Percentiles rank a stretch among this genome's conserved stretches.
Conservation (phyloP, 768 basidiomycete genomes). For the Nidula microcarpa region DNA sequence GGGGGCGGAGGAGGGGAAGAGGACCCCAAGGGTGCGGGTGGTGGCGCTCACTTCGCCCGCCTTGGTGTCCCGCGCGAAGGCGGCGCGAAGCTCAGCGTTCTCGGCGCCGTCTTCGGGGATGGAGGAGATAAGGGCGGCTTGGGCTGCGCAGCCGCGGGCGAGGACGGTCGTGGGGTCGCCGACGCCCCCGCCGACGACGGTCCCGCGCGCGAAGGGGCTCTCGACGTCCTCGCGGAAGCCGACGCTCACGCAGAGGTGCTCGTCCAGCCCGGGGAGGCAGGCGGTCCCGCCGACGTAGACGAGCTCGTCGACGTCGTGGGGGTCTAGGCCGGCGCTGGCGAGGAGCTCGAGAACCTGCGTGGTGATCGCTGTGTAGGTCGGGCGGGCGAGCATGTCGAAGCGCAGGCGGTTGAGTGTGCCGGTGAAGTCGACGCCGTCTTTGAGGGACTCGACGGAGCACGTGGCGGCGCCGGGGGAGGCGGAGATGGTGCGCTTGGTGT, state of each 20-base stretch:
- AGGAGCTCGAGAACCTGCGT: slow-evolving; percentile 51
- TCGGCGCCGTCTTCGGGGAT: slow-evolving; percentile 48
- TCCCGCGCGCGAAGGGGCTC: slow-evolving; percentile 65
- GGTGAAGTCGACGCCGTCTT: slow-evolving; percentile 90
- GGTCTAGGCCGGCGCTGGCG: slow-evolving; percentile 47
- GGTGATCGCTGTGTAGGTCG: slow-evolving; percentile 58
- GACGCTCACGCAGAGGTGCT: slow-evolving; percentile 38
- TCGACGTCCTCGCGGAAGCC: slow-evolving; percentile 61
- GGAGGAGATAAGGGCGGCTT: slow-evolving; percentile 59
- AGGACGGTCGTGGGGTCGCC: slow-evolving; percentile 80
- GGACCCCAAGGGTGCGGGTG: slow-evolving; percentile 57
- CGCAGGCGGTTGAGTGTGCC: slow-evolving; percentile 48
- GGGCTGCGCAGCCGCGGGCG: slow-evolving; percentile 72
- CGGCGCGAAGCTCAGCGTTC: slow-evolving; percentile 46
- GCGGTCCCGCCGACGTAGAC: slow-evolving; percentile 79
- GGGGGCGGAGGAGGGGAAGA: slow-evolving; percentile 51
- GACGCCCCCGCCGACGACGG: slow-evolving; percentile 65
- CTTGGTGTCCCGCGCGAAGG: slow-evolving; percentile 40
- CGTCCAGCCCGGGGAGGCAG: slow-evolving; percentile 72
- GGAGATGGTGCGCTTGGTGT: slow-evolving; percentile 89
- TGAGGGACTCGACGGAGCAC: slow-evolving; percentile 90
- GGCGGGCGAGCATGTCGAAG: slow-evolving; percentile 59
- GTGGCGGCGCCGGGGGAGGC: slow-evolving; percentile 86
- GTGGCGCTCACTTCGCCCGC: slow-evolving; percentile 49
- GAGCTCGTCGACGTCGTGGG: slow-evolving; percentile 72